These are phyloP conservation scores for Paracoccidioides brasiliensis DNA, from an alignment of 2,329 filamentous ascomycete species.

Conservation along the genomic window DNA sequence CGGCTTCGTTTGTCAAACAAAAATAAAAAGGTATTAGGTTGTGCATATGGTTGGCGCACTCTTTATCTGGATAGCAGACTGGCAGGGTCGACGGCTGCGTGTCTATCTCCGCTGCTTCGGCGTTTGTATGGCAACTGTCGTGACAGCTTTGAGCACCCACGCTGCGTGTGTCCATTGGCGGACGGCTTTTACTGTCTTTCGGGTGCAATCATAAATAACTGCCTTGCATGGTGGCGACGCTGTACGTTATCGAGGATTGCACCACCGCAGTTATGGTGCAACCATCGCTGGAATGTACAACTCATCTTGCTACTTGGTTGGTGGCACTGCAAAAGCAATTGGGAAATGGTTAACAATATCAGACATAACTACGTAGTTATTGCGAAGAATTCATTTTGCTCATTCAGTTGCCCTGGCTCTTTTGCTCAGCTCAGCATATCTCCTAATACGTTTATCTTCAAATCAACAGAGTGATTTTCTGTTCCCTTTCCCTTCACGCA, in stretches of 20 bases:
- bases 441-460: too few relatives aligned
- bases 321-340: background rate
- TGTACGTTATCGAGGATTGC: constrained; percentile 20
- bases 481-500: too few relatives aligned
- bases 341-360: too few relatives aligned
- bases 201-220: constrained; percentile 21
- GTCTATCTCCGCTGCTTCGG: constrained; percentile 30
- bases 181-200: constrained; percentile 22
- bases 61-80: constrained; percentile 35
- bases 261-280: constrained; percentile 18
- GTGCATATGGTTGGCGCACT: constrained; percentile 33
- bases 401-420: too few relatives aligned
- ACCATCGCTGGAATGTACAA: constrained; percentile 21
- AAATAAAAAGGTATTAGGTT: constrained; percentile 12
- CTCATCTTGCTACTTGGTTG: constrained; percentile 9
- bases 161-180: constrained; percentile 18
- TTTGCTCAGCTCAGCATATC: too few relatives aligned
- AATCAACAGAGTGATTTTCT: too few relatives aligned
- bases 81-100: constrained; percentile 31
- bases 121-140: constrained; percentile 17
- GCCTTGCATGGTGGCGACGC: constrained; percentile 18
- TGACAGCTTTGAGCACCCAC: constrained; percentile 15
- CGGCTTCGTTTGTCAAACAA: too few relatives aligned
- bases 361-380: too few relatives aligned
- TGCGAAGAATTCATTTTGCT: too few relatives aligned